phyloP scores from a whole-genome alignment of 2,329 filamentous ascomycete species.

The Trichophyton mentagrophytes region DNA sequence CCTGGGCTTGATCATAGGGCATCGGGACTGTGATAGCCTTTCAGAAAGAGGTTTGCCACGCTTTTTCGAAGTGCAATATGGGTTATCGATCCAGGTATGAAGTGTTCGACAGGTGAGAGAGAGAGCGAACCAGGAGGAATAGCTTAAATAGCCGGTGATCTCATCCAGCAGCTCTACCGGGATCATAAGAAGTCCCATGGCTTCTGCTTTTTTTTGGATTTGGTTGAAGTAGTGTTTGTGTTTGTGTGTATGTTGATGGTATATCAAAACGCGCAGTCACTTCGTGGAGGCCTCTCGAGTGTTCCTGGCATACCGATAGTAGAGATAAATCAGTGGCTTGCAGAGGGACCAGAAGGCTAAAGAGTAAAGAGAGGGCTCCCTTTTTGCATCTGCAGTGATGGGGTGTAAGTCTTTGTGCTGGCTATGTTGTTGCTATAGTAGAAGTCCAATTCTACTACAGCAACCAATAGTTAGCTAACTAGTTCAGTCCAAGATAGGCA shows the following conservation, averaged over 20 bases:
- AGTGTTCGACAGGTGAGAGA: not conserved
- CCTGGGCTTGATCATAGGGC: not conserved
- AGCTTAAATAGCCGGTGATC: not conserved
- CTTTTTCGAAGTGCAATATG: not conserved
- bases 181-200: not conserved
- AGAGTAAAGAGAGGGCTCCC: not conserved
- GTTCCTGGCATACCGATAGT: not conserved
- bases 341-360: not conserved
- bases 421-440: not conserved
- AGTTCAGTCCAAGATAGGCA: too few species aligned
- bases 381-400: not conserved
- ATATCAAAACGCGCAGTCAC: not conserved
- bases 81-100: not conserved
- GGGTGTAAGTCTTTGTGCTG: not conserved
- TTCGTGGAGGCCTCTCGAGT: not conserved
- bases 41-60: not conserved
- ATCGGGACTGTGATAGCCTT: not conserved
- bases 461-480: too few species aligned
- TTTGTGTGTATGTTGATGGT: too few species aligned
- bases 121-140: not conserved
- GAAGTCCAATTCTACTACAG: too few species aligned
- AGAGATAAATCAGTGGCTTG: not conserved
- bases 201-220: not conserved
- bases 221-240: not conserved
- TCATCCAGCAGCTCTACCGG: not conserved